These are phyloP conservation scores for Carnegiea gigantea DNA, from an alignment of 179 eudicot species.

Conservation along the genomic window DNA sequence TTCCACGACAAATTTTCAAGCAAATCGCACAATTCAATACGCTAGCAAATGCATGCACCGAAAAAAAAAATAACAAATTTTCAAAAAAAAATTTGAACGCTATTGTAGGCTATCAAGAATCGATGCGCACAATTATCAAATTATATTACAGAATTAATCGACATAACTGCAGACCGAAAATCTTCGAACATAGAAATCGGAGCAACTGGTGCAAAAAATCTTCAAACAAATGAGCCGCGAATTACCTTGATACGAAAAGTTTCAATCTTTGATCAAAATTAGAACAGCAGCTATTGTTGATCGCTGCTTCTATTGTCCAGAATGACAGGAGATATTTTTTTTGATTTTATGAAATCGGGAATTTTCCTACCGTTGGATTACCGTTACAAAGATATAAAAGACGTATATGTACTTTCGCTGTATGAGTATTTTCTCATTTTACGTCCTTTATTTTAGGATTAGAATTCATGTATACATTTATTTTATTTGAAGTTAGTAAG, in stretches of 20 bases:
- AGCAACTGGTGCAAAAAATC: background rate
- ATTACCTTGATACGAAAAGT: constrained; percentile 8
- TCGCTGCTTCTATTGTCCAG: background rate
- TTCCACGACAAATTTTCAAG: background rate
- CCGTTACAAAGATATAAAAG: background rate
- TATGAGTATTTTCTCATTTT: background rate
- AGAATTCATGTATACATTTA: too few species aligned
- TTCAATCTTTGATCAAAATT: background rate
- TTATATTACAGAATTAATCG: background rate
- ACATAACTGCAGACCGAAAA: background rate
- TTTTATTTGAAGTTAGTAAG: too few species aligned
- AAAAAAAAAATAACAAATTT: background rate
- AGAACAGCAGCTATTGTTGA: background rate
- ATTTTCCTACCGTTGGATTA: background rate
- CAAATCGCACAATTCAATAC: background rate
- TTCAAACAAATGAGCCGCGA: background rate
- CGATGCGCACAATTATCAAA: background rate
- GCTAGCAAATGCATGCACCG: background rate
- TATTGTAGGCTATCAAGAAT: background rate
- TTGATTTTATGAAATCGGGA: background rate
- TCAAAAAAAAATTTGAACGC: background rate
- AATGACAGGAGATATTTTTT: background rate
- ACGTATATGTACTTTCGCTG: background rate
- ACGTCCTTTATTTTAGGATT: background rate
- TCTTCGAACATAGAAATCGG: background rate